phyloP scores from a whole-genome alignment of 345 rosid genomes.

The Sonneratia caseolaris region DNA sequence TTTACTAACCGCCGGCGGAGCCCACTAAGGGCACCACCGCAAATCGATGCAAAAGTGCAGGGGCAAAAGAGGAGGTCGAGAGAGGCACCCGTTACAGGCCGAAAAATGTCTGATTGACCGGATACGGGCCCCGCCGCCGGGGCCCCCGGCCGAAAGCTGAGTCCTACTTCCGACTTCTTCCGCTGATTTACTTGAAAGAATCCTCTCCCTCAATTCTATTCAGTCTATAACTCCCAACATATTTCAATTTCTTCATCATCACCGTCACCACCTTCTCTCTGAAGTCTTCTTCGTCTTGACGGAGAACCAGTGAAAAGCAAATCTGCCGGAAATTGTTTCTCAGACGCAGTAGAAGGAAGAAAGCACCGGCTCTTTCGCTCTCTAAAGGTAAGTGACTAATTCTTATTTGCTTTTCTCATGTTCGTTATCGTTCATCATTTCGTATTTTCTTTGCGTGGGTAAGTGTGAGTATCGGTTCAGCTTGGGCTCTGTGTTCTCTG shows the following conservation, averaged over 20 bases:
- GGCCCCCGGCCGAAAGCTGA: neutral
- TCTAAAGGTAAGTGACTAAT: neutral
- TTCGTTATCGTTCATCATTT: neutral
- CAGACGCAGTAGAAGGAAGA: neutral
- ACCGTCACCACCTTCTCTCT: neutral
- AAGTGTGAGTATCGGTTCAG: neutral
- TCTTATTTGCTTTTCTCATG: neutral
- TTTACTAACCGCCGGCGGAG: neutral
- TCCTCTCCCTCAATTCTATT: neutral
- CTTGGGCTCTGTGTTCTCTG: neutral
- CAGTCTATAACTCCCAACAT: neutral
- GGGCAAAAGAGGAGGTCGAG: neutral
- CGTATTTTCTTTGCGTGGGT: neutral
- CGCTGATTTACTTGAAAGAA: neutral
- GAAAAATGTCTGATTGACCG: constrained; percentile 4
- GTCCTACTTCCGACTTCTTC: neutral
- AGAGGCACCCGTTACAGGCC: neutral
- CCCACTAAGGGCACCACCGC: neutral
- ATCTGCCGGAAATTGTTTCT: neutral
- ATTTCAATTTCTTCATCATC: neutral
- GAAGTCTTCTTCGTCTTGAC: constrained; percentile 9
- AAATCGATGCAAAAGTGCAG: neutral
- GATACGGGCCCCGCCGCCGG: neutral
- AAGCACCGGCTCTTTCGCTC: constrained; percentile 2
- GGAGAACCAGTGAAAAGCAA: constrained; percentile 1